These are phyloP conservation scores for Fraxinus quadrangulata DNA, from an alignment of 257 asterid genomes.

Conservation along the genomic window DNA sequence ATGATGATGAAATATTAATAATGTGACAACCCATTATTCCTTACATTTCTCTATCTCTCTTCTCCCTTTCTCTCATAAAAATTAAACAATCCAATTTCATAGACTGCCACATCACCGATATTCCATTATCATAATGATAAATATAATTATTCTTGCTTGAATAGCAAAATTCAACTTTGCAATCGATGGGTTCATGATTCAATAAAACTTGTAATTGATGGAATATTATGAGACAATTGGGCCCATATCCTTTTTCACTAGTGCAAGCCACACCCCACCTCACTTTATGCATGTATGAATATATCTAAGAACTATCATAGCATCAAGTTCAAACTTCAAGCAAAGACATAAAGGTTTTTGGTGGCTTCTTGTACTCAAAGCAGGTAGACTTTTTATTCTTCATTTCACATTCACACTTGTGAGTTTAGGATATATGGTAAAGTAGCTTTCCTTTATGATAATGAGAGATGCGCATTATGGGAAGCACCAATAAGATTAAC, in stretches of 20 bases:
- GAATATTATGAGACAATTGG: constrained; percentile 49
- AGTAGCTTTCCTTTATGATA: constrained; percentile 44
- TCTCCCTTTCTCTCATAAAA: too few species aligned
- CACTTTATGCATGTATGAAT: constrained; percentile 34
- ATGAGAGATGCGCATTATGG: constrained; percentile 26
- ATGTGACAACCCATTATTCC: too few species aligned
- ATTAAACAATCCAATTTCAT: too few species aligned
- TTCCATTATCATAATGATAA: too few species aligned
- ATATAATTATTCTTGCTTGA: neutral
- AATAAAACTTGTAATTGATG: constrained; percentile 57
- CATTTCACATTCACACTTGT: constrained; percentile 17
- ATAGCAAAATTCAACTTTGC: constrained; percentile 22
- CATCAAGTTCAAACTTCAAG: constrained; percentile 56
- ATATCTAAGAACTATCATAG: constrained; percentile 43
- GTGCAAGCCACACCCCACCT: constrained; percentile 67
- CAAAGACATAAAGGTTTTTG: constrained; percentile 49
- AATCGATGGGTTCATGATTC: constrained; percentile 43
- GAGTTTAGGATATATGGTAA: constrained; percentile 28
- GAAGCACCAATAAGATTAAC: constrained; percentile 37
- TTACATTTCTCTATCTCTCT: too few species aligned
- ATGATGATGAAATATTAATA: too few species aligned
- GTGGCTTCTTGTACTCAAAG: constrained; percentile 60
- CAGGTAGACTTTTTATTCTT: constrained; percentile 41
- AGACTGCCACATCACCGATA: too few species aligned
- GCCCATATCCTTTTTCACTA: constrained; percentile 54